Conservation (phyloP, 2,329 filamentous ascomycete species). For the Cephalotrichum gorgonifer region DNA sequence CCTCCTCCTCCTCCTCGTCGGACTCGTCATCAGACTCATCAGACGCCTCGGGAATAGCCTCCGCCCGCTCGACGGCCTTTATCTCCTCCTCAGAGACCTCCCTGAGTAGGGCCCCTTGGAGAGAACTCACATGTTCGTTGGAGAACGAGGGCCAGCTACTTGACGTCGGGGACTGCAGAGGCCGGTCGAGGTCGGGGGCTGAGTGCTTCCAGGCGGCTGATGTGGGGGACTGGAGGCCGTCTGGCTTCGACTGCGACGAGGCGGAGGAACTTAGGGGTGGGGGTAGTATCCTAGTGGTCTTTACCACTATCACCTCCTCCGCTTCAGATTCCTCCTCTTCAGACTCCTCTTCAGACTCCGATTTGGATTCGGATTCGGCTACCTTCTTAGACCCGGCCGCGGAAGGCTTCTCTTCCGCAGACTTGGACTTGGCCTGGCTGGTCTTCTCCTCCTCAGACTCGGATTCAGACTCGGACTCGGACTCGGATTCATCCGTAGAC, state of each 20-base stretch:
- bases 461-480: no score
- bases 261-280: background rate
- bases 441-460: constrained; percentile 15
- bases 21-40: constrained; percentile 20
- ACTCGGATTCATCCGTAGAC: constrained; percentile 2
- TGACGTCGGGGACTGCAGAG: constrained; percentile 27
- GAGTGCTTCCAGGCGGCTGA: constrained; percentile 4
- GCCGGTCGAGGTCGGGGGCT: constrained; percentile 13
- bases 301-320: constrained; percentile 9
- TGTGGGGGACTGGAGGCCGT: constrained; percentile 31
- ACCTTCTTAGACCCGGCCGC: no score
- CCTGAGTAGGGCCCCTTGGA: constrained; percentile 22
- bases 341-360: constrained; percentile 1
- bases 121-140: constrained; percentile 13
- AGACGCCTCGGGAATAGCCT: constrained; percentile 27
- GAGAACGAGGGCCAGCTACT: constrained; percentile 22
- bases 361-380: no score
- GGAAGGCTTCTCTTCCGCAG: constrained; percentile 8
- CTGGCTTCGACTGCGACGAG: constrained; percentile 5
- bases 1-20: constrained; percentile 14
- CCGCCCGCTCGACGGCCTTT: constrained; percentile 20
- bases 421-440: constrained; percentile 1
- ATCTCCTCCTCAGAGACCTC: constrained; percentile 25
- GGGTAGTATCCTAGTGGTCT: constrained; percentile 4
- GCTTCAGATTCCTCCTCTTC: constrained; percentile 11